Evolutionary conservation across 1,139 yeast species (phyloP), one percentile per base, ranked within the genome.

Genomic region (Tardiomyces blankii): DNA sequence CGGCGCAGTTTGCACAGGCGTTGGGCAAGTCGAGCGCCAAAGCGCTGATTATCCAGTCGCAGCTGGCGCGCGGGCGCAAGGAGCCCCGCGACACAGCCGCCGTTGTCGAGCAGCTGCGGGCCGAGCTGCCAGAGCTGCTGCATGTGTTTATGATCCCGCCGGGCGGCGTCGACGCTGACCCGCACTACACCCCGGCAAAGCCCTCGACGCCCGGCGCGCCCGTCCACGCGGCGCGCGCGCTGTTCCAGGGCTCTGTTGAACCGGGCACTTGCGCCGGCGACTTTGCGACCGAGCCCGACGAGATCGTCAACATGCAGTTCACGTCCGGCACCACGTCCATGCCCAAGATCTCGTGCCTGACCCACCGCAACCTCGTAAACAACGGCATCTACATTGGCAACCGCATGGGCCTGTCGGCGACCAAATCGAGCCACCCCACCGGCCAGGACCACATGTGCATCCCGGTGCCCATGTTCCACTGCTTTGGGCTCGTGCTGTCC

Each of bases 391-490:
- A 59, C 38, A 57, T 60, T 42, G 66, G 62, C 25, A 33, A 46
- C 30, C 54, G 63, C 12, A 55, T 62, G 60, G 60, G 58, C 8
- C 53, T 62, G 21, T 48, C 54, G 1, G 56, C 61, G 8, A 48
- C 56, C 2, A 18, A 50, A 6, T 48, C 57, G 2, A 38, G 43
- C 28, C 60, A 58, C 40, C 62, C 61, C n/a, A 46, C 58, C 9
- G 54, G 56, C 11, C 62, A 59, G 41, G 66, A 62, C 48, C 54
- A 52, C 21, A 39, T 62, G 35, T 61, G 64, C 48, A 49, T 57
- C n/a, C 63, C 65, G 2, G 66, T 62, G 12, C 66, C 66, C 27
- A 57, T 62, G 64, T 62, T 61, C 48, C 66, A 62, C 47, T 62
- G 65, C 48, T 62, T 62, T 46, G 66, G 66, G 8, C 52, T 62